Percentiles rank a stretch among this genome's conserved stretches.
Evolutionary conservation across 768 basidiomycete species (phyloP).

Genomic region (Leccinum imitatum): DNA sequence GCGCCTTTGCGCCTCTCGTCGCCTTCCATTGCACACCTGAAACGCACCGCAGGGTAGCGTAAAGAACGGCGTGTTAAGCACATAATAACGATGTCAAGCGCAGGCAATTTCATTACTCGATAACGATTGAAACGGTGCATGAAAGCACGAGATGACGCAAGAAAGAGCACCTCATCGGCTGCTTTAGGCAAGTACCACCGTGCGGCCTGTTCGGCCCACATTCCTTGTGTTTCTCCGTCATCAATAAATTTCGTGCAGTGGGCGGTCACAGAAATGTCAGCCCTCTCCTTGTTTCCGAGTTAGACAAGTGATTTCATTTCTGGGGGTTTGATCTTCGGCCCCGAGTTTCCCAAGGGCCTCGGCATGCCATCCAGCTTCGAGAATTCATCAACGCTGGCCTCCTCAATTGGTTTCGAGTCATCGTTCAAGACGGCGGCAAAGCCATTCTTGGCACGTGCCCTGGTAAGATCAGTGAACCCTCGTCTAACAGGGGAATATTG

Average conservation of each 20-base stretch:
- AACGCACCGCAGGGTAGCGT: neutral
- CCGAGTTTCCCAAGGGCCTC: neutral
- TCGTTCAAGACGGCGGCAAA: constrained; percentile 67
- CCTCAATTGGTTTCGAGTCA: constrained; percentile 48
- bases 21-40: neutral
- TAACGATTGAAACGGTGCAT: neutral
- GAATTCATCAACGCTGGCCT: constrained; percentile 57
- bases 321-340: constrained; percentile 71
- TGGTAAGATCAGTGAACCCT: constrained; percentile 1
- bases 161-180: neutral
- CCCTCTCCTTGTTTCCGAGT: constrained; percentile 34
- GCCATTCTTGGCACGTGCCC: constrained; percentile 64
- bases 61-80: constrained; percentile 4
- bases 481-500: neutral
- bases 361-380: constrained; percentile 11
- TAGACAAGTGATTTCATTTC: constrained; percentile 52
- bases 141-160: neutral
- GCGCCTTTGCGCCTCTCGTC: neutral
- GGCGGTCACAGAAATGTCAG: neutral
- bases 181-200: neutral
- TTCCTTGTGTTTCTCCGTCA: neutral
- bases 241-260: constrained; percentile 8
- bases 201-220: neutral
- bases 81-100: constrained; percentile 1
- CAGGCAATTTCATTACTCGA: neutral